phyloP scores from a whole-genome alignment of 1,284 basidiomycete genomes.

The Rhodotorula sp. region DNA sequence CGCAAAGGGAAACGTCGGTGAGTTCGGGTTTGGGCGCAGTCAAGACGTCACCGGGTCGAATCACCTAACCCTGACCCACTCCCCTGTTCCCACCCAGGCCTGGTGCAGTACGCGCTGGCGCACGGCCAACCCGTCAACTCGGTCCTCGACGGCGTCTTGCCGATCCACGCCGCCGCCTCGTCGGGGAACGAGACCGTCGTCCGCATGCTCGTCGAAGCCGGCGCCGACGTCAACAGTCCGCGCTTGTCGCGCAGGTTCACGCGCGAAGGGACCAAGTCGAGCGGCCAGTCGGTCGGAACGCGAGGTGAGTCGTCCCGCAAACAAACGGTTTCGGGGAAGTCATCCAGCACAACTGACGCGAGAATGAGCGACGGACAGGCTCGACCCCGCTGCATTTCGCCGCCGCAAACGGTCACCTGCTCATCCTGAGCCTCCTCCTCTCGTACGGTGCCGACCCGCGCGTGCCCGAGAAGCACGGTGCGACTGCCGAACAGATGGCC shows the following conservation, averaged over 20 bases:
- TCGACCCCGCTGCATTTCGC: conserved; percentile 94
- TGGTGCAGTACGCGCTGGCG: conserved; percentile 81
- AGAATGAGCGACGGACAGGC: conserved; percentile 54
- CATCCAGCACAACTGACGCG: not conserved
- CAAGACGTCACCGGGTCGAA: not conserved
- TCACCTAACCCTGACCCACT: no score
- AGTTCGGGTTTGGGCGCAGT: not conserved
- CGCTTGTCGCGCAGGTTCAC: conserved; percentile 69
- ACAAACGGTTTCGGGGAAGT: not conserved
- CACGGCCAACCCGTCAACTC: conserved; percentile 92
- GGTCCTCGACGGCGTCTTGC: conserved; percentile 84
- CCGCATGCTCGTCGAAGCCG: conserved; percentile 76
- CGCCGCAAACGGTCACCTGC: conserved; percentile 80
- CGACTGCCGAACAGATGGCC: conserved; percentile 63
- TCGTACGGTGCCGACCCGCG: conserved; percentile 73
- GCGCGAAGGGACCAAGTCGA: conserved; percentile 60
- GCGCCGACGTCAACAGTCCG: conserved; percentile 89
- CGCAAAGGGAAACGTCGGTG: conserved; percentile 65
- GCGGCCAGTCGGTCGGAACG: conserved; percentile 59
- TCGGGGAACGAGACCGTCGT: conserved; percentile 83
- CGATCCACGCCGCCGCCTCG: conserved; percentile 83
- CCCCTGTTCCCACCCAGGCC: conserved; percentile 49
- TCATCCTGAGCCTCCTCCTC: conserved; percentile 71
- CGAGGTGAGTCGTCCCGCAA: conserved; percentile 45
- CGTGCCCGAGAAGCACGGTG: conserved; percentile 78